Percentiles rank a stretch among this genome's conserved stretches.
These are phyloP conservation scores for Taiozyma sp. DNA, from an alignment of 1,139 yeast species.

Conservation along the genomic window DNA sequence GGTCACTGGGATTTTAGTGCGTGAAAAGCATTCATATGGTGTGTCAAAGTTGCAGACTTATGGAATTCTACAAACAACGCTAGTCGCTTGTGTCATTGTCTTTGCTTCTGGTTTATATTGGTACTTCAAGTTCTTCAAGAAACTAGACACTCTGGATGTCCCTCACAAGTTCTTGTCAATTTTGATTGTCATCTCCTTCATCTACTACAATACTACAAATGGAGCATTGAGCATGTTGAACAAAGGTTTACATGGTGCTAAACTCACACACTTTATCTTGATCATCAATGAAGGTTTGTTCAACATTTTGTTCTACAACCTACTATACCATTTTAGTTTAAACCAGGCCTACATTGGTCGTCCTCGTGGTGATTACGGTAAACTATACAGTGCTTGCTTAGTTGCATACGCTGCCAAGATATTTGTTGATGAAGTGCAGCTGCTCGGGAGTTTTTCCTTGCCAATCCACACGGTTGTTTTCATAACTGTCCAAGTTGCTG, in stretches of 20 bases:
- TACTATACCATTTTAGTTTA: background rate
- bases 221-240: background rate
- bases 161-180: background rate
- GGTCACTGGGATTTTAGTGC: background rate
- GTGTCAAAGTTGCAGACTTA: background rate
- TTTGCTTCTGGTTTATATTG: background rate
- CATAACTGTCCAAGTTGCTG: background rate
- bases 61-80: background rate
- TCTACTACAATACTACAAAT: background rate
- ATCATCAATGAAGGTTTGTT: background rate
- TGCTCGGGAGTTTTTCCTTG: background rate
- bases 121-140: background rate
- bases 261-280: background rate
- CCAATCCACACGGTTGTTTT: background rate
- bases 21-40: conserved; percentile 2
- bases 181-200: background rate
- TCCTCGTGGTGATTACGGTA: background rate
- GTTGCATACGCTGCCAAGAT: background rate
- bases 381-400: background rate
- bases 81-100: background rate
- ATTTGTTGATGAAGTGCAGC: background rate
- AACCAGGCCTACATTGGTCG: background rate
- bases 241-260: background rate
- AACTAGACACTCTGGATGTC: background rate
- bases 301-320: background rate